Evolutionary conservation across 805 yeast species (phyloP).

Genomic region (Ogataea polymorpha): DNA sequence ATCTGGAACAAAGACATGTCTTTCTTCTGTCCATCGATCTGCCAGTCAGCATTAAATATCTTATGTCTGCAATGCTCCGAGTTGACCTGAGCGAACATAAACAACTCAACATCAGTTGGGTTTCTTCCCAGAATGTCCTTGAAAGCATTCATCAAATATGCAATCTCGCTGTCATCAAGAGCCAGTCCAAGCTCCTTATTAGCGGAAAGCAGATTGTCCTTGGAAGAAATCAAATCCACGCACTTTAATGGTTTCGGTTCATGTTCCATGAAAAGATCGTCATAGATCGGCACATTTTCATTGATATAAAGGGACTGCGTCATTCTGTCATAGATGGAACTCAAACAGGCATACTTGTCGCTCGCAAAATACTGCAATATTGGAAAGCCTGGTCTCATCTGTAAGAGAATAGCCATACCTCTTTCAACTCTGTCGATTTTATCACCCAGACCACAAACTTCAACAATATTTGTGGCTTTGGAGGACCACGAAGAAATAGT

Average conservation of each 20-base stretch:
- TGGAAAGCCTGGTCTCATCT: slow-evolving; percentile 70
- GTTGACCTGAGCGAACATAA: slow-evolving; percentile 99
- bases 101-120: slow-evolving; percentile 96
- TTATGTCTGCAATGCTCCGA: slow-evolving; percentile 99
- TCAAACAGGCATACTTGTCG: slow-evolving; percentile 51
- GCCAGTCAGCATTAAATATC: slow-evolving; percentile 98
- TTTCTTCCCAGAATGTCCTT: slow-evolving; percentile 72
- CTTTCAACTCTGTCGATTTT: slow-evolving; percentile 85
- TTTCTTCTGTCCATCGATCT: slow-evolving; percentile 77
- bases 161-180: slow-evolving; percentile 90
- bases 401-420: slow-evolving; percentile 73
- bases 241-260: slow-evolving; percentile 78
- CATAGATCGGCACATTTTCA: slow-evolving; percentile 57
- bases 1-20: slow-evolving; percentile 79
- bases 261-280: slow-evolving; percentile 75
- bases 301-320: slow-evolving; percentile 67
- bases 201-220: slow-evolving; percentile 65
- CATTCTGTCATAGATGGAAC: slow-evolving; percentile 89
- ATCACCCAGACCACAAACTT: slow-evolving; percentile 76
- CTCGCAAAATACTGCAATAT: slow-evolving; percentile 51
- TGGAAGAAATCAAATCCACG: slow-evolving; percentile 58
- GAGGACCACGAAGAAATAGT: slow-evolving; percentile 99
- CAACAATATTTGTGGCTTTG: slow-evolving; percentile 92
- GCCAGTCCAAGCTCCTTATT: slow-evolving; percentile 88
- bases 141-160: slow-evolving; percentile 81